Evolutionary conservation across 805 yeast species (phyloP).

Genomic region (Debaryomyces castellii): DNA sequence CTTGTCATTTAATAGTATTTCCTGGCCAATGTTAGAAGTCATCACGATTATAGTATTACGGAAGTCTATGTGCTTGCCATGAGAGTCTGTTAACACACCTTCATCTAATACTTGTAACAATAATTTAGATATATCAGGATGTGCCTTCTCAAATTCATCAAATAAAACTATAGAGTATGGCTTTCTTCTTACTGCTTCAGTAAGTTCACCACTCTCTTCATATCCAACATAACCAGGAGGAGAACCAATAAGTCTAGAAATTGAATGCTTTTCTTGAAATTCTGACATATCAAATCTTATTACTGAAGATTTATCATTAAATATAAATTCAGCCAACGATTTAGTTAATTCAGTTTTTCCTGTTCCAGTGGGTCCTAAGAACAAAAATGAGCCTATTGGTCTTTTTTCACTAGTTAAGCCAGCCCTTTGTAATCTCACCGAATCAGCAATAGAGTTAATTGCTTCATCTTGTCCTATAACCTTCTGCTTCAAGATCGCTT

Average conservation of each 20-base stretch:
- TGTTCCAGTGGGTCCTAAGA: constrained; percentile 97
- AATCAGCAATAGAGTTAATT: constrained; percentile 83
- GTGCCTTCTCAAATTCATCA: constrained; percentile 97
- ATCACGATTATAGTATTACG: constrained; percentile 91
- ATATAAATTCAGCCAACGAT: constrained; percentile 85
- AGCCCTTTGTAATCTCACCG: constrained; percentile 94
- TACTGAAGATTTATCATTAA: constrained; percentile 84
- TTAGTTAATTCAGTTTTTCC: constrained; percentile 97
- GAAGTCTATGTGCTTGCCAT: constrained; percentile 92
- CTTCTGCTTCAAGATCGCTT: constrained; percentile 65
- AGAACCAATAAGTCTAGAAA: constrained; percentile 90
- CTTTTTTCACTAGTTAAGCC: constrained; percentile 92
- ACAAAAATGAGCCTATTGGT: constrained; percentile 95
- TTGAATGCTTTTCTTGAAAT: constrained; percentile 91
- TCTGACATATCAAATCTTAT: constrained; percentile 97
- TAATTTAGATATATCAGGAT: constrained; percentile 89
- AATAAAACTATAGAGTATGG: constrained; percentile 91
- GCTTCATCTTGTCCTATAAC: constrained; percentile 98
- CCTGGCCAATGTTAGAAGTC: constrained; percentile 98
- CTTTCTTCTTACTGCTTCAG: constrained; percentile 93
- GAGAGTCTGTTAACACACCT: constrained; percentile 91
- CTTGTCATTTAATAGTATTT: constrained; percentile 68
- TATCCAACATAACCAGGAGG: constrained; percentile 98
- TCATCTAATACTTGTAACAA: constrained; percentile 92
- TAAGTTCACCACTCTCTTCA: constrained; percentile 93